Evolutionary conservation across 2,329 filamentous ascomycete species (phyloP), one percentile per base, ranked within the genome.

Genomic region (Nectriaceae sp.): DNA sequence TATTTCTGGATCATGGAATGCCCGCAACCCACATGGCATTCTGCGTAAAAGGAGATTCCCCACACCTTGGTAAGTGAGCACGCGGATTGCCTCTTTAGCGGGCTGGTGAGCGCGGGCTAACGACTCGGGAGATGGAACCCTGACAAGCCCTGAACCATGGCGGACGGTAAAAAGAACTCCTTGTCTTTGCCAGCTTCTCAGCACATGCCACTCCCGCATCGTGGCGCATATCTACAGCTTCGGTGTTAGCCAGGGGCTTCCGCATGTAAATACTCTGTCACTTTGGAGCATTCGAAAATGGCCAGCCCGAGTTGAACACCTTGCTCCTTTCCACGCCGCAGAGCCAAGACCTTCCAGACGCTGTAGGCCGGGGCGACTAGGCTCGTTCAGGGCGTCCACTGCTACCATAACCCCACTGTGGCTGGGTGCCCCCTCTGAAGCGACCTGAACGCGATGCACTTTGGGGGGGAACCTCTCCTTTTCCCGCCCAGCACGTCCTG

Each of bases 401-500:
- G 15, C 26, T n/a, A n/a, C n/a, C n/a, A n/a, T n/a, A n/a, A 31
- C 37, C 37, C 37, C 37, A 39, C 37, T 21, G 37, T 39, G 37
- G 37, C 37, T 20, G 5, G n/a, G 16, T n/a, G 33, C 16, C 33
- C 33, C 33, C 16, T 36, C 16, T 6, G 33, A 36, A 36, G 33
- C 8, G 33, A 6, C 33, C 33, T 36, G n/a, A 16, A 36, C 8
- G 13, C 16, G 33, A 6, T 39, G 19, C 18, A 39, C 33, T 36
- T 36, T 36, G 11, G n/a, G 33, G 24, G 24, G 24, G 13, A 29
- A 16, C 8, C 16, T 36, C 33, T 36, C 33, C 33, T 36, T 36
- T 36, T 36, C n/a, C 33, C 33, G 33, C n/a, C 33, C 33, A 29
- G 24, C 24, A 29, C 24, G 6, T 29, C 24, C 24, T 13, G 24